Percentiles rank a stretch among this genome's conserved stretches.
phyloP scores from a whole-genome alignment of 1,284 basidiomycete genomes.

The Marasmius tenuissimus region DNA sequence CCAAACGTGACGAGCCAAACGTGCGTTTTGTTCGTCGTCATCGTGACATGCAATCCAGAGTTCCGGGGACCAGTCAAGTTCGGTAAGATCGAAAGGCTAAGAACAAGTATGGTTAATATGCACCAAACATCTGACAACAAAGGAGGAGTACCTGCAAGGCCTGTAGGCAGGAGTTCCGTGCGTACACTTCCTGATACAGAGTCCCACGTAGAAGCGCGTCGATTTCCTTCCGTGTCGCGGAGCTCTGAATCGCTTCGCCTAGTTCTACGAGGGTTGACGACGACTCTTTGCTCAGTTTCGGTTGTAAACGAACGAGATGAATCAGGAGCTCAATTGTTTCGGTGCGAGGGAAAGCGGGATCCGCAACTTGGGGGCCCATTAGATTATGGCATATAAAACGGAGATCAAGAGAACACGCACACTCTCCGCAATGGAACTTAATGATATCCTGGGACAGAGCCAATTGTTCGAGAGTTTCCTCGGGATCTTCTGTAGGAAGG shows the following conservation, averaged over 20 bases:
- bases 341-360: slow-evolving; percentile 71
- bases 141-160: slow-evolving; percentile 73
- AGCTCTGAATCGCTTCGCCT: slow-evolving; percentile 78
- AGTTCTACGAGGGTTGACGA: slow-evolving; percentile 83
- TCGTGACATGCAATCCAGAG: slow-evolving; percentile 93
- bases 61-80: slow-evolving; percentile 89
- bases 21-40: slow-evolving; percentile 87
- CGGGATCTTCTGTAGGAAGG: slow-evolving; percentile 68
- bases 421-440: slow-evolving; percentile 84
- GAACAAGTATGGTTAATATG: slow-evolving; percentile 5
- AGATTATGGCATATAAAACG: neutral
- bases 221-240: slow-evolving; percentile 65
- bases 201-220: slow-evolving; percentile 71
- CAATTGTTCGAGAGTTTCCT: slow-evolving; percentile 87
- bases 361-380: slow-evolving; percentile 54
- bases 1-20: slow-evolving; percentile 85
- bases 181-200: slow-evolving; percentile 87
- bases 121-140: neutral
- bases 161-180: slow-evolving; percentile 89
- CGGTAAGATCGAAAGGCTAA: slow-evolving; percentile 93
- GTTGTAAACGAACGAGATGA: slow-evolving; percentile 75
- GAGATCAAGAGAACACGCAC: slow-evolving; percentile 43
- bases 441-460: slow-evolving; percentile 85
- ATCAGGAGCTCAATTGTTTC: slow-evolving; percentile 75
- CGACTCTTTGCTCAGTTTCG: slow-evolving; percentile 84